Conservation (phyloP, 805 yeast genomes). For the Komagataella pastoris region DNA sequence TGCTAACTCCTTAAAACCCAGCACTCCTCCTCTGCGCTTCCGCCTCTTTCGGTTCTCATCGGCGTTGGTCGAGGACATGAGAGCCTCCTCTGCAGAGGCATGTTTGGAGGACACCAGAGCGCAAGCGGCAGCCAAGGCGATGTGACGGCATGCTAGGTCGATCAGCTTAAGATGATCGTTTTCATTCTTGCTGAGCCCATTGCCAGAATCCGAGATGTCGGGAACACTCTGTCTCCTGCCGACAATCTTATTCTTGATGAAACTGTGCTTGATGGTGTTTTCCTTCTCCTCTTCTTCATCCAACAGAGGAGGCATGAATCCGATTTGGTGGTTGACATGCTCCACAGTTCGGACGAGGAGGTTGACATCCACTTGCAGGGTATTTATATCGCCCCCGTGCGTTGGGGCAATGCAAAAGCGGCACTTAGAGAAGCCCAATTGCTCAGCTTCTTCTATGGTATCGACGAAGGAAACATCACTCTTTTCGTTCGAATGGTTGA, state of each 20-base stretch:
- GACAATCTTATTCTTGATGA: slow-evolving; percentile 1
- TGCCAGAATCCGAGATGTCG: slow-evolving; percentile 2
- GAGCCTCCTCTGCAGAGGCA: slow-evolving; percentile 2
- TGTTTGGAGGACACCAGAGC: slow-evolving; percentile 10
- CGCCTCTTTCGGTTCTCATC: slow-evolving; percentile 20
- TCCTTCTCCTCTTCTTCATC: slow-evolving; percentile 29
- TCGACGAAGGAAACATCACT: slow-evolving; percentile 32
- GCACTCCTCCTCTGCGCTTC: slow-evolving; percentile 63
- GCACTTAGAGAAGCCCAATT: slow-evolving; percentile 37
- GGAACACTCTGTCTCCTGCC: background rate
- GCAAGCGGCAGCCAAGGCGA: slow-evolving; percentile 65
- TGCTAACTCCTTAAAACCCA: slow-evolving; percentile 81
- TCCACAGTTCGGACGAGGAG: slow-evolving; percentile 36
- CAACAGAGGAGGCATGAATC: slow-evolving; percentile 38
- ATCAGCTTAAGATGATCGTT: slow-evolving; percentile 58
- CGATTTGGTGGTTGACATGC: slow-evolving; percentile 40
- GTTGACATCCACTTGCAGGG: slow-evolving; percentile 31
- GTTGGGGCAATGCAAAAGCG: slow-evolving; percentile 22
- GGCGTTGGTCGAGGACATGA: slow-evolving; percentile 1
- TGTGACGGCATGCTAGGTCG: slow-evolving; percentile 71
- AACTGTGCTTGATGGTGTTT: slow-evolving; percentile 9
- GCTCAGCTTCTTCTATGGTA: slow-evolving; percentile 25
- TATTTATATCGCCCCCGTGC: slow-evolving; percentile 9
- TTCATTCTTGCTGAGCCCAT: slow-evolving; percentile 37
- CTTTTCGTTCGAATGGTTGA: slow-evolving; percentile 26